Base-by-base conservation (phyloP, 1,139 yeast genomes). In the Saccharomyces hybrid region DNA sequence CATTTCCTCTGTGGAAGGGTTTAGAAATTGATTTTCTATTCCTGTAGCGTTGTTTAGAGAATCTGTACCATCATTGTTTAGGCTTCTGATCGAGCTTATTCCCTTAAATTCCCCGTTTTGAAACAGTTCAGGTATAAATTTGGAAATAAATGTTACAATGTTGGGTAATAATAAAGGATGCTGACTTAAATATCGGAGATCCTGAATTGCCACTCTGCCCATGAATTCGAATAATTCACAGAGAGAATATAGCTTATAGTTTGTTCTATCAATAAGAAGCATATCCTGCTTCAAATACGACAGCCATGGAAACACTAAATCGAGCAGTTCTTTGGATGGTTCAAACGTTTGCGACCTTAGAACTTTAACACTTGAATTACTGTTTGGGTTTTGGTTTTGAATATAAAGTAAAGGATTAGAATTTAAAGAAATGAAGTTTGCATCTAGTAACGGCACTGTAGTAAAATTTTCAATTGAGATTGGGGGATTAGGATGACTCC, bases 141-240 rank as follows among this genome's bases (percentile, higher is more conserved):
- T 60, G 6, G 61, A 53, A 47, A 65, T 60, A 53, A 62, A 64
- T 4, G 63, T 53, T 20, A 63, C 61, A 14, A 65, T 63, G 49
- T 65, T 65, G 11, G 68, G 66, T 48, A 64, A 50, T 7, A 63
- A 34, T 20, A 50, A 14, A 11, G 62, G 55, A 53, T 63, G 60
- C 26, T 57, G 55, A 34, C 60, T 61, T 26, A 68, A 54, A 50
- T 56, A 66, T 44, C 62, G 60, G 32, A 69, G 50, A 56, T 69
- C 72, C 52, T 69, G 72, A 5, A 69, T 57, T 6, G 66, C 57
- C 3, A 63, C 58, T 26, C 57, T 61, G 2, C 65, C 70, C 54
- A 69, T 58, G 51, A 64, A 69, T 48, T 69, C 66, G 51, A 69
- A 69, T 38, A 69, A 53, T 56, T 69, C 72, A 48, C 65, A 61